Evolutionary conservation across 1,139 yeast genomes (phyloP), one percentile per base, ranked within the genome.

Genomic region (Nakaseomyces sp.): DNA sequence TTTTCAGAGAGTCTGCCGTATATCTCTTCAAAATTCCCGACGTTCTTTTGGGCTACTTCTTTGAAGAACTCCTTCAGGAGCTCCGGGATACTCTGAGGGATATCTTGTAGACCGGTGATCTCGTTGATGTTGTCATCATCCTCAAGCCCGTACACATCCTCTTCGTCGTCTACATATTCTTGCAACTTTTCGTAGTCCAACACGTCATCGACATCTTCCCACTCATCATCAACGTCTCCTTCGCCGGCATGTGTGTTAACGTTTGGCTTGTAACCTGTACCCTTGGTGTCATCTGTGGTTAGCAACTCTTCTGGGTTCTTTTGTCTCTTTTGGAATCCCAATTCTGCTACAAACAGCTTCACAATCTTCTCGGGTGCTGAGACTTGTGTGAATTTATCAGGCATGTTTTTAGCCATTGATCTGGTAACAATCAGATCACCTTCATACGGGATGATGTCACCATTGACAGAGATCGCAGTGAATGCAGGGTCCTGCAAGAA

Each of bases 121-220:
- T 67, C 68, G 2, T 66, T 65, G 3, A 61, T 58, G 20, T 66
- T 69, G 13, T 66, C 47, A 1, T 48, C 53, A 16, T 59, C 61
- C 10, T 54, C 61, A 29, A 53, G 53, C 9, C 50, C 56, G 15
- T 53, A 56, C 26, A 54, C 51, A n/a, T 53, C 49, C 19, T 44
- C 46, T 7, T 56, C 59, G 26, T 58, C 60, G 18, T 75, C 79
- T 0, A 73, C 73, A 48, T 75, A 77, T 16, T 75, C 69, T 52
- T 74, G 72, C 46, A 81, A 61, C 51, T 77, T 78, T 17, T 76
- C 81, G 55, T 69, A 79, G 37, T 76, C 72, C 2, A 83, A 75
- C 1, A 75, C 79, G 1, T 80, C 85, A 37, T 82, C 89, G 54
- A 83, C 67, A 56, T 86, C 95, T 58, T 87, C 95, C 93, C 95